Percentiles rank a stretch among this genome's conserved stretches.
Conservation (phyloP, 2,329 filamentous ascomycete species). For the Scytalidium lignicola region DNA sequence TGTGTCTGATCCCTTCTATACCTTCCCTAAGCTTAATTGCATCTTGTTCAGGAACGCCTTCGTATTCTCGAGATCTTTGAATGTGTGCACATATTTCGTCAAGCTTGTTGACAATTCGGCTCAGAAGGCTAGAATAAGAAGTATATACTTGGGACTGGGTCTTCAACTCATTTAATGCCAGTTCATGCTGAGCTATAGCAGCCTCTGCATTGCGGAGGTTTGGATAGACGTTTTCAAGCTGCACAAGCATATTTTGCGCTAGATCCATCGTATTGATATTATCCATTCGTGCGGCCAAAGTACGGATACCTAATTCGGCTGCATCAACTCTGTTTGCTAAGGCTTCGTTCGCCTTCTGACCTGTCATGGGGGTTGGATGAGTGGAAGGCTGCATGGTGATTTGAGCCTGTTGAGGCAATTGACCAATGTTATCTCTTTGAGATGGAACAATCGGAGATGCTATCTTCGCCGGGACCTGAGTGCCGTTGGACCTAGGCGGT, state of each 20-base stretch:
- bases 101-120: conserved; percentile 20
- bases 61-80: neutral
- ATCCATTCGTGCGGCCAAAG: conserved; percentile 15
- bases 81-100: conserved; percentile 14
- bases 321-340: conserved; percentile 2
- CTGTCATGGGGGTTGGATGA: too few species aligned
- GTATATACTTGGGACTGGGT: neutral
- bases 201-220: conserved; percentile 3
- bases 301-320: conserved; percentile 3
- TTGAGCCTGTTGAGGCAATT: too few species aligned
- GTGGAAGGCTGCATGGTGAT: too few species aligned
- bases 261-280: conserved; percentile 29
- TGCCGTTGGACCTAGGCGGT: too few species aligned
- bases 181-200: neutral
- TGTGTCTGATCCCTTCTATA: neutral
- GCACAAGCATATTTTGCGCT: conserved; percentile 27
- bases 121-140: conserved; percentile 18
- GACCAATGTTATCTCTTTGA: too few species aligned
- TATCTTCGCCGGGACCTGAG: too few species aligned
- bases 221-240: conserved; percentile 4
- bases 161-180: neutral
- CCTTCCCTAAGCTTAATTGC: neutral
- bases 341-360: neutral
- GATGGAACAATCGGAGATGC: too few species aligned
- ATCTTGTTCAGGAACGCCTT: neutral